Percentiles rank a stretch among this genome's conserved stretches.
Evolutionary conservation across 164 flowering plant species (phyloP).

Genomic region (Vitis amurensis): DNA sequence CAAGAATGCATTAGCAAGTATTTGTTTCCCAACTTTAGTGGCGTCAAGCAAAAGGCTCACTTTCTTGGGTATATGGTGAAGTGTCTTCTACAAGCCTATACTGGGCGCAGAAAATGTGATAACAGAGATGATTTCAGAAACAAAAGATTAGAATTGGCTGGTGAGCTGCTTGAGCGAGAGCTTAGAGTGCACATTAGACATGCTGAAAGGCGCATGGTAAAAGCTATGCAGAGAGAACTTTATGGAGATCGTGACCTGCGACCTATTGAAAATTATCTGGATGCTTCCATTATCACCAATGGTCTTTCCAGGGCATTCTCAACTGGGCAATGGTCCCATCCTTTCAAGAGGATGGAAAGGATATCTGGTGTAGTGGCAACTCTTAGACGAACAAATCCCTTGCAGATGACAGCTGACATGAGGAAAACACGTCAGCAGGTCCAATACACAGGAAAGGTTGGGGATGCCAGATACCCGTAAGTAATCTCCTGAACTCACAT

Average conservation of each 20-base stretch:
- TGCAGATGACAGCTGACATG: slow-evolving; percentile 72
- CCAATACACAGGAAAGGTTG: slow-evolving; percentile 77
- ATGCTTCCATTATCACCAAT: slow-evolving; percentile 82
- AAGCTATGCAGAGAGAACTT: slow-evolving; percentile 79
- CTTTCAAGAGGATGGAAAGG: slow-evolving; percentile 64
- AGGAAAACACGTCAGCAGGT: slow-evolving; percentile 88
- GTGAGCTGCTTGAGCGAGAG: slow-evolving; percentile 80
- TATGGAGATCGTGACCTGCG: slow-evolving; percentile 60
- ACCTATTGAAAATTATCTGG: slow-evolving; percentile 70
- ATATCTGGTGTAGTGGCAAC: slow-evolving; percentile 78
- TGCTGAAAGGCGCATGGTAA: slow-evolving; percentile 77
- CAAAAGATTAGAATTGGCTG: slow-evolving; percentile 83
- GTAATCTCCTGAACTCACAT: slow-evolving; percentile 21
- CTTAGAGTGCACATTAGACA: slow-evolving; percentile 63
- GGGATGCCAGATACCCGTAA: slow-evolving; percentile 98
- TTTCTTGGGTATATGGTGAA: slow-evolving; percentile 92
- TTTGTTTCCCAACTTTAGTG: slow-evolving; percentile 58
- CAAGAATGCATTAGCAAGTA: slow-evolving; percentile 49
- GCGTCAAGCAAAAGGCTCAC: slow-evolving; percentile 58
- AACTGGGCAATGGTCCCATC: slow-evolving; percentile 88
- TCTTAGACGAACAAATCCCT: slow-evolving; percentile 77
- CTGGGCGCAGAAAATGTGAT: slow-evolving; percentile 64
- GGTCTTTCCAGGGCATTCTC: slow-evolving; percentile 92
- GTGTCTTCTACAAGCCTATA: slow-evolving; percentile 59
- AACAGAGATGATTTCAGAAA: slow-evolving; percentile 84